Percentiles rank a stretch among this genome's conserved stretches.
Evolutionary conservation across 2,329 filamentous ascomycete species (phyloP).

Genomic region (Exophiala dermatitidis): DNA sequence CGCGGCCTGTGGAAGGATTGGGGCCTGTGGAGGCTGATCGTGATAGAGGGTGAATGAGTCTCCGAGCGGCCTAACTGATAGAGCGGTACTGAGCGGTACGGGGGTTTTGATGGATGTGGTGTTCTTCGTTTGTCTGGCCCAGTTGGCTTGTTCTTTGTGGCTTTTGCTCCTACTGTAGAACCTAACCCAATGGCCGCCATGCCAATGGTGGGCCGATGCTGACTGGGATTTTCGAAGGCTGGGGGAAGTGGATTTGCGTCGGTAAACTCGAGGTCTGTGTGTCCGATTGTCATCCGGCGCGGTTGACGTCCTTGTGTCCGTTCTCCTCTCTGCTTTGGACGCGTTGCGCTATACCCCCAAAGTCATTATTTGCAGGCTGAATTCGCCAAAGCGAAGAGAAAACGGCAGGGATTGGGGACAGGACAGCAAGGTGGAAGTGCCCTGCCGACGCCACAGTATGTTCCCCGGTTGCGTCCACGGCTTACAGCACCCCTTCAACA

Average conservation of each 20-base stretch:
- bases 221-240: slow-evolving; percentile 7
- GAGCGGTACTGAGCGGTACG: slow-evolving; percentile 10
- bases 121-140: slow-evolving; percentile 6
- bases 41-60: slow-evolving; percentile 17
- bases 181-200: slow-evolving; percentile 3
- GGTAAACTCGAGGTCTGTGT: not conserved
- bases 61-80: slow-evolving; percentile 11
- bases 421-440: not conserved
- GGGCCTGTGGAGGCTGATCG: slow-evolving; percentile 11
- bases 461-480: not conserved
- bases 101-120: slow-evolving; percentile 1
- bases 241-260: slow-evolving; percentile 5
- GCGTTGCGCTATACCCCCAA: not conserved
- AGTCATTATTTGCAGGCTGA: not conserved
- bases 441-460: not conserved
- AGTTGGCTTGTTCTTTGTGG: slow-evolving; percentile 6
- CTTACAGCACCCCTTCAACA: not conserved
- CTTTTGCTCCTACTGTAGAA: not conserved
- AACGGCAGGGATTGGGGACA: not conserved
- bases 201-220: slow-evolving; percentile 5
- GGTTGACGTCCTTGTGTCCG: not conserved
- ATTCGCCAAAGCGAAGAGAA: not conserved
- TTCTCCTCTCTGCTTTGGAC: not conserved
- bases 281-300: not conserved
- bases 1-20: not conserved